Conservation (phyloP, 2,329 filamentous ascomycete genomes). For the Calonectria hawksworthii region DNA sequence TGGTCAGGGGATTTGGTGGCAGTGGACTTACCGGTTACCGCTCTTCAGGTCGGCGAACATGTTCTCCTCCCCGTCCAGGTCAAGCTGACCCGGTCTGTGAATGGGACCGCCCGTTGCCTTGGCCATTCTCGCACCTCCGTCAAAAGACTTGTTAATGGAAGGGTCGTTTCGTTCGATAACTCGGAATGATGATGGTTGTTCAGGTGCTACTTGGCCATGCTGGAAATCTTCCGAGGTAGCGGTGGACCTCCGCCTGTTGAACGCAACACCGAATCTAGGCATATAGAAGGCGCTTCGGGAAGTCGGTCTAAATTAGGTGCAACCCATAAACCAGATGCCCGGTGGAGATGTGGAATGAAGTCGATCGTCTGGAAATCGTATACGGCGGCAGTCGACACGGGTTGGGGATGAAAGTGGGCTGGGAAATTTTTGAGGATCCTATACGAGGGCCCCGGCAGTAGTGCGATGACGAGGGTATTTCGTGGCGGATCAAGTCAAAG, state of each 20-base stretch:
- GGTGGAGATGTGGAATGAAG: slow-evolving; percentile 25
- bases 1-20: slow-evolving; percentile 19
- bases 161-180: slow-evolving; percentile 69
- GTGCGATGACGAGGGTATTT: slow-evolving; percentile 41
- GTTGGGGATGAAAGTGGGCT: slow-evolving; percentile 26
- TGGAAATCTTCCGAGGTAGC: slow-evolving; percentile 67
- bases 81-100: slow-evolving; percentile 54
- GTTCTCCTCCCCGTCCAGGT: slow-evolving; percentile 67
- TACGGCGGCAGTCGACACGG: slow-evolving; percentile 24
- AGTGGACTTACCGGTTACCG: slow-evolving; percentile 65
- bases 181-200: slow-evolving; percentile 70
- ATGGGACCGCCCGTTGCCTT: slow-evolving; percentile 53
- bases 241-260: slow-evolving; percentile 72
- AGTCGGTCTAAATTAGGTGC: slow-evolving; percentile 40
- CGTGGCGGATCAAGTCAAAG: slow-evolving; percentile 41
- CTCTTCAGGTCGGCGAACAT: slow-evolving; percentile 70
- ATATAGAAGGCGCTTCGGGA: slow-evolving; percentile 58
- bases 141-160: slow-evolving; percentile 61
- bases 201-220: slow-evolving; percentile 61
- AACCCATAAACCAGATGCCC: slow-evolving; percentile 43
- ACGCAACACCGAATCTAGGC: slow-evolving; percentile 73
- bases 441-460: slow-evolving; percentile 31
- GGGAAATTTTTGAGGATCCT: slow-evolving; percentile 35
- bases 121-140: slow-evolving; percentile 61
- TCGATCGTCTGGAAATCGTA: slow-evolving; percentile 36